Base-by-base conservation (phyloP, 2,329 filamentous ascomycete genomes). In the Rosellinia necatrix region DNA sequence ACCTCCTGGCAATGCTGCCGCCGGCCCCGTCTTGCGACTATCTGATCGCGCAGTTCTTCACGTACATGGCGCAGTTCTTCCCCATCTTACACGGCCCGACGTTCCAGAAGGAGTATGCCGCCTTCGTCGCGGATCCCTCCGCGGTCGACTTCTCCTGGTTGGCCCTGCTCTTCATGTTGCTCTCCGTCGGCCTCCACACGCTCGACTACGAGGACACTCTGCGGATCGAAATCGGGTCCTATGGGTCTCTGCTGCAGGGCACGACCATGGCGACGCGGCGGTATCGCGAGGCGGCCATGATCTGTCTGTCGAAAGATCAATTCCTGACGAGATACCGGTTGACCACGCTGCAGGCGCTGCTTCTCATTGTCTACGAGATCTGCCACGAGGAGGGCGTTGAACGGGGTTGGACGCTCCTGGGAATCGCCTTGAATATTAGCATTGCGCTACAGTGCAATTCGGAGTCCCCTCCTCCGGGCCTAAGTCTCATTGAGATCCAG, bases 381-480 rank as follows among this genome's bases (percentile, higher is more conserved):
- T 52, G 54, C 15, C 54, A 58, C 13, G 44, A 49, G 15, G 55
- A 58, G 38, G 55, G 55, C 15, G 55, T 58, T 22, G 55, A 58
- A 32, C 43, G 19, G 9, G 55, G 49, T 17, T 58, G 55, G 55
- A 58, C 55, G 4, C 51, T 58, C 9, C 38, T 54, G 7, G 55
- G 55, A 4, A 47, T 58, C 17, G 55, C 55, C 2, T 40, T 58
- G 38, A 58, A 58, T 21, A 54, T 58, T 34, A 49, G 49, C 27
- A 58, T 58, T 13, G 55, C 55, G n/a, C 27, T 58, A 24, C 55
- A 58, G 37, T 58, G 55, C 32, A 58, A 58, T 29, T 43, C 46
- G 4, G 55, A 58, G 22, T 32, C 51, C 13, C 30, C 25, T 2
- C 50, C 50, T 12, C 44, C 44, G 4, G 40, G 44, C 12, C 21